Base-by-base conservation (phyloP, 2,329 filamentous ascomycete genomes). In the Akanthomyces lecanii region DNA sequence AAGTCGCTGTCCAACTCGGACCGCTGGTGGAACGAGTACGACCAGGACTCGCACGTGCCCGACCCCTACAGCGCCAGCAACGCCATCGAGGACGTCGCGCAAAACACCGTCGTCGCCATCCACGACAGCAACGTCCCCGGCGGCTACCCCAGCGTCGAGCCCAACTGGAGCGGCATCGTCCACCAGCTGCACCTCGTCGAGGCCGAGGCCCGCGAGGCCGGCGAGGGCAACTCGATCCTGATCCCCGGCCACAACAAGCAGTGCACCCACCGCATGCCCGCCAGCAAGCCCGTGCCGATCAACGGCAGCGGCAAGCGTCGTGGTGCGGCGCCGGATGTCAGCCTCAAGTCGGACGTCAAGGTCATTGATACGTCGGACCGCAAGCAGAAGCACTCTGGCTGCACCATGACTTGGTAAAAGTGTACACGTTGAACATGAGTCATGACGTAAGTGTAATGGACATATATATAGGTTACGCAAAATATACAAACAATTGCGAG, bases 121-220 rank as follows among this genome's bases (percentile, higher is more conserved):
- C 52, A 62, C 51, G 52, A 62, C 60, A 7, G 6, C 42, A 56
- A 62, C 60, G 60, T 62, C 21, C 60, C 60, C 28, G 51, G 52
- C 40, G 52, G 52, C 16, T 62, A 47, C 42, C 51, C 51, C 18
- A 8, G 30, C 28, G 45, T 62, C 44, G 60, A 62, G 44, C 51
- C 51, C 51, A 48, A 48, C 51, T 62, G 60, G 60, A n/a, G 12
- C 18, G 38, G 45, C 23, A 54, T 62, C 42, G n/a, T 55, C 18
- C 40, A 56, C 44, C 60, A 62, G 60, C 52, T 62, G 58, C 58
- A 53, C 38, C 48, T 61, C n/a, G 58, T 61, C 23, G 58, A 61
- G 58, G 48, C 47, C 16, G 58, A 61, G 58, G 47, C 48, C 36
- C 48, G 58, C 48, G 58, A 53, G 58, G 40, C 58, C 16, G 58